Evolutionary conservation across 805 yeast genomes (phyloP), one percentile per base, ranked within the genome.

Genomic region (Candida insectalens): DNA sequence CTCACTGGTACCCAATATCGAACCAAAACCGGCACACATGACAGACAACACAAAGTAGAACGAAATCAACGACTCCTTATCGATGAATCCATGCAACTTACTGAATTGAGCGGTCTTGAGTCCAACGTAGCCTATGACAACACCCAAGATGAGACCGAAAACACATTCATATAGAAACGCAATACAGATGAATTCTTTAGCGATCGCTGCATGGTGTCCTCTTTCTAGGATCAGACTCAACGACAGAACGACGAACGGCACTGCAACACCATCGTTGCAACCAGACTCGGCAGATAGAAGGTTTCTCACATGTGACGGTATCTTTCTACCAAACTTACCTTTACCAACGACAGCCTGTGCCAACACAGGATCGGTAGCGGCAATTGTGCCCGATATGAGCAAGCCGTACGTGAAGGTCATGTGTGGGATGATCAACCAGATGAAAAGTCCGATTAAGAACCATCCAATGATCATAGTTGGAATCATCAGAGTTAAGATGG

Each of bases 281-380:
- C 81, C 84, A 1, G 83, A 72, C 46, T 78, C 87, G 0, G 83
- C 82, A n/a, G 77, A 62, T 29, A 78, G 56, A 35, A 78, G 56
- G 41, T 74, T 64, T 39, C 80, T 57, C 36, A 78, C 59, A 40
- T 70, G 73, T 16, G 70, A 71, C 2, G 77, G 72, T 19, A 78
- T 79, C 38, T 71, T 56, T 44, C 70, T 69, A 9, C 83, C 81
- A 49, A 77, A 78, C 42, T 69, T 70, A 27, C 84, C 83, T 38
- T 74, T 73, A 55, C 78, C 77, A 15, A 78, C 83, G 27, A 77
- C 75, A 3, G 82, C 80, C 23, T 79, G 78, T 3, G 80, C 75
- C 49, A 77, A 61, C 22, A 78, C 80, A 2, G 85, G 87, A 50
- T 78, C 87, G 0, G 87, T 78, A 5, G 85, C 84, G 0, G 87